Conservation (phyloP, 106 monocot species). For the Allium cepa region DNA sequence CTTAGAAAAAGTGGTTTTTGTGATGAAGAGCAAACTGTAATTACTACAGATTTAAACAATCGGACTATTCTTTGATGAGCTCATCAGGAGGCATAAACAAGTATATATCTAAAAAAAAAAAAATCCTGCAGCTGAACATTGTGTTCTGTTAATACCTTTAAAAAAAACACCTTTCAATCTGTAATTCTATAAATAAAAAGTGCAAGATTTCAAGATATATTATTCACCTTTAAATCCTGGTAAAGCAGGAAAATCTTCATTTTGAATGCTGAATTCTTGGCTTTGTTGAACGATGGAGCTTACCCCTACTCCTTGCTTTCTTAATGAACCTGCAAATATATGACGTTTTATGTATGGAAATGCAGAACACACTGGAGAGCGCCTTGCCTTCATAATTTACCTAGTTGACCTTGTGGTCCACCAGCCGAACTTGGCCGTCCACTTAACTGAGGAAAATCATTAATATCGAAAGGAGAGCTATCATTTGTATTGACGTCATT, state of each 20-base stretch:
- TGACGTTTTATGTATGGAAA: slow-evolving; percentile 2
- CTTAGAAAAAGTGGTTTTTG: too few species aligned
- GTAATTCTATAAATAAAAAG: too few species aligned
- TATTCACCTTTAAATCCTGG: slow-evolving; percentile 86
- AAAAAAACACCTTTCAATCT: too few species aligned
- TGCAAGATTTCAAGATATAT: too few species aligned
- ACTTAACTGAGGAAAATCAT: slow-evolving; percentile 94
- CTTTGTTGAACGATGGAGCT: slow-evolving; percentile 93
- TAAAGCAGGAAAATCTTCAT: slow-evolving; percentile 98
- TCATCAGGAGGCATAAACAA: too few species aligned
- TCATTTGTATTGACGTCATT: slow-evolving; percentile 75
- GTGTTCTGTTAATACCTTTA: too few species aligned
- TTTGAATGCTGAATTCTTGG: slow-evolving; percentile 98
- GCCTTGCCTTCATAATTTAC: slow-evolving; percentile 18
- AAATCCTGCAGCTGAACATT: too few species aligned
- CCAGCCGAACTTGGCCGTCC: slow-evolving; percentile 92
- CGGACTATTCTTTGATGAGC: too few species aligned
- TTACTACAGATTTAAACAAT: too few species aligned
- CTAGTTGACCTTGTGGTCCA: slow-evolving; percentile 87
- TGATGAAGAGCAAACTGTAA: too few species aligned
- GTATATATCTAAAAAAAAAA: too few species aligned
- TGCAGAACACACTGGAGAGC: not conserved
- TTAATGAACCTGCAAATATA: slow-evolving; percentile 51
- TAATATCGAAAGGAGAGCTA: slow-evolving; percentile 85
- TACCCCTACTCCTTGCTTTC: slow-evolving; percentile 93